Evolutionary conservation across 2,329 filamentous ascomycete genomes (phyloP), one percentile per base, ranked within the genome.

Genomic region (Clonostachys chloroleuca): DNA sequence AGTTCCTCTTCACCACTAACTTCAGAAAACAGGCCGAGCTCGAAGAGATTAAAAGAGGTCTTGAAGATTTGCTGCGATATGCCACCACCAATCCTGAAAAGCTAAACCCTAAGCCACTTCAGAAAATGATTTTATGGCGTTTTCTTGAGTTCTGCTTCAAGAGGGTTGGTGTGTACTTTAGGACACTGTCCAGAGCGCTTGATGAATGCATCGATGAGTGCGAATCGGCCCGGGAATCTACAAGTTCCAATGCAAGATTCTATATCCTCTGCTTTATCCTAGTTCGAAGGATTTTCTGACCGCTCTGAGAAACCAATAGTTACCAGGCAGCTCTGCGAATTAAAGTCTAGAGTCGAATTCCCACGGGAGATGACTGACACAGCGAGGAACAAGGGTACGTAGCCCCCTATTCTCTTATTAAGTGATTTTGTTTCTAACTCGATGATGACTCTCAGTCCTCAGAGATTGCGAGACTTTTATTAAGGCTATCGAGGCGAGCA

Each of bases 381-480:
- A 24, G 20, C 20, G 20, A 24, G 20, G 20, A 24, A 24, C 20
- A 24, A 24, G 20, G 20, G 20, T 24, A 24, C 20, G 20, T 24
- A 24, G 20, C 6, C 20, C 20, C 20, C 20, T 24, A 24, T 24
- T 24, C 20, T 24, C 20, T 24, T 24, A 24, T 24, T 24, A 24
- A 24, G 20, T 24, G 20, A 24, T 24, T 24, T 24, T 24, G 20
- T 24, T 24, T 24, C 20, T 24, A 24, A 24, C 20, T 24, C 20
- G 20, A 24, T 24, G 20, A 24, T 24, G 20, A 24, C 20, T 24
- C 20, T 24, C 20, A 58, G 56, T 49, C 13, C 44, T 56, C 1
- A 43, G 49, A 1, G 48, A 54, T 20, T 51, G 49, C 9, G 52
- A 55, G 34, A 51, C n/a, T 1, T 34, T 58, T 10, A 54, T 57